A percentile compares a stretch with the other conserved stretches of the same genome.
Conservation (phyloP, 495 filamentous ascomycete species). For the Chaetomium tenue region DNA sequence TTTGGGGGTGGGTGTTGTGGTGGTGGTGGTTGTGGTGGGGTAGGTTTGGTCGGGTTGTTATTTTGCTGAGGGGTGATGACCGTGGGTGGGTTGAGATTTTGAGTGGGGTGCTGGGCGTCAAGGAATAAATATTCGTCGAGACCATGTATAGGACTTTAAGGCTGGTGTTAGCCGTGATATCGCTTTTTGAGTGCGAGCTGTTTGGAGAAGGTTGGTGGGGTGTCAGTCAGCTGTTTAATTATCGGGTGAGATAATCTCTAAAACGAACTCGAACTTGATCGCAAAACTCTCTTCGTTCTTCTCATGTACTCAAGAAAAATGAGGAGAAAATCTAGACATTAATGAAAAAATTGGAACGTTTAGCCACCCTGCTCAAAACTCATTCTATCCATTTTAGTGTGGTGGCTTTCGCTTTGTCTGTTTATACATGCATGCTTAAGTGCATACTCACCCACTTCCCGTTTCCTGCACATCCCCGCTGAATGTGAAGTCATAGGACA, state of each 20-base stretch:
- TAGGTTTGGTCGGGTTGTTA: no score
- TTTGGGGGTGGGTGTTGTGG: not conserved
- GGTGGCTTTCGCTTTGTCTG: no score
- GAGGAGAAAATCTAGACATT: no score
- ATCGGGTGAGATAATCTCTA: no score
- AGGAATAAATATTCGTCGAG: not conserved
- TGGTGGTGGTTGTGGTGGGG: not conserved
- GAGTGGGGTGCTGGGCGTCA: not conserved
- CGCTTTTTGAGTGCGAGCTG: not conserved
- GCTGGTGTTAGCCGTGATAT: not conserved
- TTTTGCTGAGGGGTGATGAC: no score
- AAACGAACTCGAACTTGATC: no score
- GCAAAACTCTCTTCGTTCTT: no score
- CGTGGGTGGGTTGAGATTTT: not conserved
- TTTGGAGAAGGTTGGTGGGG: not conserved
- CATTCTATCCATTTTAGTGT: no score
- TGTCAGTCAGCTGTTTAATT: not conserved
- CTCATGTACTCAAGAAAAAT: no score
- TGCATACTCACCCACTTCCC: not conserved
- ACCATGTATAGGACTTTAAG: not conserved
- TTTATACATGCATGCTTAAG: not conserved
- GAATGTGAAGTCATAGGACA: not conserved
- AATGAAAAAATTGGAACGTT: no score
- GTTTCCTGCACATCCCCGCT: slow-evolving; percentile 14
- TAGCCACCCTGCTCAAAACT: no score